These are phyloP conservation scores for Sordaria brevicollis DNA, from an alignment of 495 filamentous ascomycete species.

Conservation along the genomic window DNA sequence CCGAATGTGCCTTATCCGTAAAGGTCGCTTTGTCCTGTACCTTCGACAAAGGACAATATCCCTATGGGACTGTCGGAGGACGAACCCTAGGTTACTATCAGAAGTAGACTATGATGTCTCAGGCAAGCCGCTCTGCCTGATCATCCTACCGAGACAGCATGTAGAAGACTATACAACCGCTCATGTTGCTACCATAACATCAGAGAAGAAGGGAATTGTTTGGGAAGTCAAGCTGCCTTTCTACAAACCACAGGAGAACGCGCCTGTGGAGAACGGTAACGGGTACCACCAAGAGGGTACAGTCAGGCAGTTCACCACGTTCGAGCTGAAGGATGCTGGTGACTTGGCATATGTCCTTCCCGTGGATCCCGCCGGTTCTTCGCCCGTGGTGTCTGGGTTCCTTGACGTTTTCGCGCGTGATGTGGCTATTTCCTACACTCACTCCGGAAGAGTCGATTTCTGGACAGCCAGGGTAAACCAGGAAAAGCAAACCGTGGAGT, in stretches of 20 bases:
- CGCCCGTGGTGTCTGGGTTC: conserved; percentile 62
- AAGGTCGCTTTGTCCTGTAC: conserved; percentile 70
- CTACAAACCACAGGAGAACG: conserved; percentile 22
- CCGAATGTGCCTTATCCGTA: conserved; percentile 64
- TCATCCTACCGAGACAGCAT: conserved; percentile 60
- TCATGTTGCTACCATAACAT: conserved; percentile 75
- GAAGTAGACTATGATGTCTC: conserved; percentile 47
- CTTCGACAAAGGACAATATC: conserved; percentile 67
- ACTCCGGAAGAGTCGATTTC: conserved; percentile 63
- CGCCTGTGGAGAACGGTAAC: conserved; percentile 11
- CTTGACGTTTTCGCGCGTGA: conserved; percentile 83
- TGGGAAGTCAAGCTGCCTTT: conserved; percentile 63
- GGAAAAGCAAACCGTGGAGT: conserved; percentile 49
- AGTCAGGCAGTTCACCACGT: conserved; percentile 59
- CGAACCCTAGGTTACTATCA: conserved; percentile 45
- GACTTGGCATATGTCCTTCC: conserved; percentile 76
- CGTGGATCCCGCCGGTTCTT: conserved; percentile 78
- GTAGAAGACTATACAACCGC: conserved; percentile 38
- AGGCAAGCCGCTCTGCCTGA: conserved; percentile 73
- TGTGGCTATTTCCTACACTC: conserved; percentile 78
- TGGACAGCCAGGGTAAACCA: conserved; percentile 75
- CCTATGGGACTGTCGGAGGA: conserved; percentile 65
- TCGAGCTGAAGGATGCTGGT: conserved; percentile 60
- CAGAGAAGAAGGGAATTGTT: conserved; percentile 71
- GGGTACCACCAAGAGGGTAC: conserved; percentile 22